Conservation (phyloP, 2,329 filamentous ascomycete species). For the Harringtonia aguacate region DNA sequence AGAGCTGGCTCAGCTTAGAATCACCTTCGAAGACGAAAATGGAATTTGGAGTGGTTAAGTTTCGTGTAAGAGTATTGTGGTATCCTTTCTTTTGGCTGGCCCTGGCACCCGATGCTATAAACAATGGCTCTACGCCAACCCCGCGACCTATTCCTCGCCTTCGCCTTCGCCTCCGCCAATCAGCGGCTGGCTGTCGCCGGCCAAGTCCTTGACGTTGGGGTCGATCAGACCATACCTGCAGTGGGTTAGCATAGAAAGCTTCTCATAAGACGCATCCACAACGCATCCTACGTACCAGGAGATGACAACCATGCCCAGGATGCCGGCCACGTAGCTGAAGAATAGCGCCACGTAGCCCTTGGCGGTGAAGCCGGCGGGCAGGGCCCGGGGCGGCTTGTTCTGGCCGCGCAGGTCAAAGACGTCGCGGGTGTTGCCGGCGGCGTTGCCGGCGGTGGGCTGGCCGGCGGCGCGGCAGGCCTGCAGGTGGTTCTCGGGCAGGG, state of each 20-base stretch:
- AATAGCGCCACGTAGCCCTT: slow-evolving; percentile 65
- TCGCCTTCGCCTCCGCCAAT: background rate
- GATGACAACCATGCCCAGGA: slow-evolving; percentile 58
- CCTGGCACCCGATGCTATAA: too few species aligned
- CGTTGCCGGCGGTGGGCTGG: slow-evolving; percentile 14
- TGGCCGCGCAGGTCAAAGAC: slow-evolving; percentile 17
- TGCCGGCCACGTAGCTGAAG: slow-evolving; percentile 57
- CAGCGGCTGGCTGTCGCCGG: background rate
- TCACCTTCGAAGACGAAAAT: too few species aligned
- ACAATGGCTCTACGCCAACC: too few species aligned
- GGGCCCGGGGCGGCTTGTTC: slow-evolving; percentile 8
- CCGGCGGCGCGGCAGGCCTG: slow-evolving; percentile 37
- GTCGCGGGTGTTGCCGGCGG: slow-evolving; percentile 14
- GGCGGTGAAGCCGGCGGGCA: slow-evolving; percentile 37
- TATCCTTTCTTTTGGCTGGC: too few species aligned
- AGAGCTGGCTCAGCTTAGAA: too few species aligned
- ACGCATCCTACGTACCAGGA: too few species aligned
- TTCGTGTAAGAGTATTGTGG: too few species aligned
- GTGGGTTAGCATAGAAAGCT: background rate
- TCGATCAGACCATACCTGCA: slow-evolving; percentile 1
- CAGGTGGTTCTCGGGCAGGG: slow-evolving; percentile 49
- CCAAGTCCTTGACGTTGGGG: background rate
- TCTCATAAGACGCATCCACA: too few species aligned
- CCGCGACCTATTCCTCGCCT: background rate
- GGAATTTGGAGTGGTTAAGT: too few species aligned